phyloP scores from a whole-genome alignment of 1,284 basidiomycete genomes.

The Phellopilus nigrolimitatus region DNA sequence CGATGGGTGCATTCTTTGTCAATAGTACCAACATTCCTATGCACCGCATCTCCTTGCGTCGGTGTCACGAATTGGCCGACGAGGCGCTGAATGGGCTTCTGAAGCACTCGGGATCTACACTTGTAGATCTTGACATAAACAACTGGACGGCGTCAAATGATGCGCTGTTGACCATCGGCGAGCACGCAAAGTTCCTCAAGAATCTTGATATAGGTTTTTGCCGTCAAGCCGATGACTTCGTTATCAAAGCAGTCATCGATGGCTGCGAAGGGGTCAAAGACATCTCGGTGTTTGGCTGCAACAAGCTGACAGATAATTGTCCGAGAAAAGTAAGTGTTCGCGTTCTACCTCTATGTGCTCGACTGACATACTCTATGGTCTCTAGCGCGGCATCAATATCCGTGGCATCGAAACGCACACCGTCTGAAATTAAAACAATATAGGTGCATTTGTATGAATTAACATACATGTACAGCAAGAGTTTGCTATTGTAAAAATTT shows the following conservation, averaged over 20 bases:
- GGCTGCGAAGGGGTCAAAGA: conserved; percentile 30
- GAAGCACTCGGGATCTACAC: conserved; percentile 57
- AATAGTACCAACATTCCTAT: conserved; percentile 44
- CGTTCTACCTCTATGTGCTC: not conserved
- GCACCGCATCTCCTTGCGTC: conserved; percentile 50
- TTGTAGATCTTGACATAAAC: conserved; percentile 73
- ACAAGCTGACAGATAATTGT: conserved; percentile 46
- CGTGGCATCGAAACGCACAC: conserved; percentile 20
- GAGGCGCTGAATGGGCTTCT: conserved; percentile 63
- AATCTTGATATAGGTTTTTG: conserved; percentile 87
- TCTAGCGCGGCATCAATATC: conserved; percentile 20
- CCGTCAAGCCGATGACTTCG: conserved; percentile 78
- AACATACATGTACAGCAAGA: not conserved
- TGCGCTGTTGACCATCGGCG: conserved; percentile 50
- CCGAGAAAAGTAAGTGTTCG: conserved; percentile 43
- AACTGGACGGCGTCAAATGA: conserved; percentile 65
- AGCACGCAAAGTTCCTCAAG: conserved; percentile 44
- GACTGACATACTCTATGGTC: not conserved
- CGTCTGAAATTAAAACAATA: not conserved
- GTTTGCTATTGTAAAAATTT: not conserved
- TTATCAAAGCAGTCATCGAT: conserved; percentile 69
- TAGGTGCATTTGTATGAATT: not conserved
- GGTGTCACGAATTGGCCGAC: conserved; percentile 55
- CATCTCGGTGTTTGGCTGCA: conserved; percentile 34
- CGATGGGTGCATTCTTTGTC: conserved; percentile 65